Conservation (phyloP, 805 yeast species). For the Cyberlindnera mrakii region DNA sequence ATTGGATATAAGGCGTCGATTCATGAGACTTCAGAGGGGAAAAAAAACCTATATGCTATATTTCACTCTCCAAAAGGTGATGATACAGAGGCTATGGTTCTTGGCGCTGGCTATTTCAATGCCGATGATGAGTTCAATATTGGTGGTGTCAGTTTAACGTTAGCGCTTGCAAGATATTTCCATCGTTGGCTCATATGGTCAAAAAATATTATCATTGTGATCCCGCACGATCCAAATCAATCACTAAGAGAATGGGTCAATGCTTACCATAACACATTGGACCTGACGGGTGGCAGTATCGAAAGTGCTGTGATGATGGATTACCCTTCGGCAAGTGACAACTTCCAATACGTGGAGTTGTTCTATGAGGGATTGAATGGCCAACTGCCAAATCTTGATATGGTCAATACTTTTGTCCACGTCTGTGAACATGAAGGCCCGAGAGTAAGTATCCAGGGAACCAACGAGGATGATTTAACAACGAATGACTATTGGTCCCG, state of each 20-base stretch:
- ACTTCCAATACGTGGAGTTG: slow-evolving; percentile 68
- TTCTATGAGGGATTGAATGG: slow-evolving; percentile 89
- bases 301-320: slow-evolving; percentile 88
- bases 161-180: slow-evolving; percentile 75
- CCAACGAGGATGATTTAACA: slow-evolving; percentile 39
- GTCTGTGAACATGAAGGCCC: slow-evolving; percentile 74
- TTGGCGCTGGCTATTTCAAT: slow-evolving; percentile 84
- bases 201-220: slow-evolving; percentile 81
- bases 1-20: slow-evolving; percentile 64
- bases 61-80: slow-evolving; percentile 94
- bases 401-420: slow-evolving; percentile 74
- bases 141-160: slow-evolving; percentile 72
- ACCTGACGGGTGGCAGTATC: slow-evolving; percentile 86
- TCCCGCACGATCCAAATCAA: slow-evolving; percentile 64
- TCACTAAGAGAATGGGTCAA: slow-evolving; percentile 86
- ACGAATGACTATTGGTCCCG: slow-evolving; percentile 49
- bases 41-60: slow-evolving; percentile 63
- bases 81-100: slow-evolving; percentile 89
- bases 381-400: slow-evolving; percentile 88
- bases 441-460: slow-evolving; percentile 58
- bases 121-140: slow-evolving; percentile 58
- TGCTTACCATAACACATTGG: slow-evolving; percentile 82
- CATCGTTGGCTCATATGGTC: slow-evolving; percentile 91
- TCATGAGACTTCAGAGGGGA: slow-evolving; percentile 30
- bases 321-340: slow-evolving; percentile 59